Percentiles rank a stretch among this genome's conserved stretches.
Conservation (phyloP, 1,284 basidiomycete genomes). For the Pseudozyma hubeiensis region DNA sequence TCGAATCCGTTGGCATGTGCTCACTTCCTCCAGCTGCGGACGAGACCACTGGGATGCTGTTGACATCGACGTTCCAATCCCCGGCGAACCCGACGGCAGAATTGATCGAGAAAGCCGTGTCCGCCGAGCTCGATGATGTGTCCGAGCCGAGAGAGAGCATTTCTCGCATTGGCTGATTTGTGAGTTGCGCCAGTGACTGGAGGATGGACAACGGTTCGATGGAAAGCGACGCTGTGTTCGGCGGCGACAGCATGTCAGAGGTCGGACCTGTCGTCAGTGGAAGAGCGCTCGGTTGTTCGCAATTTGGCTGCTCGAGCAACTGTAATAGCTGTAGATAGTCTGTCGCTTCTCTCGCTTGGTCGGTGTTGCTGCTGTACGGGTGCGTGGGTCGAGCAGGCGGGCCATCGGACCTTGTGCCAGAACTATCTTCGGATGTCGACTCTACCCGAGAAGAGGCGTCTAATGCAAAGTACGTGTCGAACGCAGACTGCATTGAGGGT, state of each 20-base stretch:
- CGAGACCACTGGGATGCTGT: not conserved
- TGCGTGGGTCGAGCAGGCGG: not conserved
- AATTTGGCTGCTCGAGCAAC: slow-evolving; percentile 2
- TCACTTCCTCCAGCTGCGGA: not conserved
- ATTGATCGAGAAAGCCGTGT: slow-evolving; percentile 22
- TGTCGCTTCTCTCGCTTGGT: not conserved
- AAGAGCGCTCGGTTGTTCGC: not conserved
- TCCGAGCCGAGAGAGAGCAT: slow-evolving; percentile 2
- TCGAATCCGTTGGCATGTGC: not conserved
- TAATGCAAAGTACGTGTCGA: slow-evolving; percentile 8
- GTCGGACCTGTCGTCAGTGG: not conserved
- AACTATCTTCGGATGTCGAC: not conserved
- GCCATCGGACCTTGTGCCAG: too few relatives aligned
- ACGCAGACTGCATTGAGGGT: slow-evolving; percentile 3
- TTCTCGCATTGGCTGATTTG: slow-evolving; percentile 9
- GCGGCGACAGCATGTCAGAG: not conserved
- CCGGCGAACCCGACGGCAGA: slow-evolving; percentile 5
- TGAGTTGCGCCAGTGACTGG: slow-evolving; percentile 13
- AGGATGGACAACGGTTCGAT: slow-evolving; percentile 13
- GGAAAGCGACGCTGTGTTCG: not conserved
- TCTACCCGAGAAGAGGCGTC: not conserved
- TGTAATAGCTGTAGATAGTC: slow-evolving; percentile 15
- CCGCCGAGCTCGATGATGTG: slow-evolving; percentile 18
- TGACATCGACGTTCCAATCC: slow-evolving; percentile 6
- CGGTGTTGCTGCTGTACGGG: not conserved